A percentile compares a stretch with the other conserved stretches of the same genome.
phyloP scores from a whole-genome alignment of 2,329 filamentous ascomycete genomes.

The Fusarium sp. region DNA sequence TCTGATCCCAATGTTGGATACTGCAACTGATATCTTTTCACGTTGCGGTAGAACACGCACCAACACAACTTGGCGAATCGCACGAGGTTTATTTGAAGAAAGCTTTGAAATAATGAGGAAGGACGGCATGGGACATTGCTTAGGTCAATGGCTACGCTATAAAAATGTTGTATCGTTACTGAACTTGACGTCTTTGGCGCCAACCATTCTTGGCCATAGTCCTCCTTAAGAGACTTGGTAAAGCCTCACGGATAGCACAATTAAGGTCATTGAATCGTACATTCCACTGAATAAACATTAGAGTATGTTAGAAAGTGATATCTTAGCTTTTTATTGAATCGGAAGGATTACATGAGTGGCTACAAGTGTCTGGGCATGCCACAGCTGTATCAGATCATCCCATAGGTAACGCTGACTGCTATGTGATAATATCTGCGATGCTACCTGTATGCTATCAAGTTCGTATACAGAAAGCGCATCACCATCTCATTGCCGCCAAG shows the following conservation, averaged over 20 bases:
- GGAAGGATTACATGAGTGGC: background rate
- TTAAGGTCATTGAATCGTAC: background rate
- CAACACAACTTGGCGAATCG: accelerated
- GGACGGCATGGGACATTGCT: too few relatives aligned
- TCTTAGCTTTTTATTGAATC: background rate
- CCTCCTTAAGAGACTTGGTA: background rate
- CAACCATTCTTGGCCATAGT: background rate
- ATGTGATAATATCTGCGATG: background rate
- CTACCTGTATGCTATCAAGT: background rate
- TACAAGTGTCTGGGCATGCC: background rate
- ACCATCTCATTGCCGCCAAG: too few relatives aligned
- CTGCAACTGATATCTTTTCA: background rate
- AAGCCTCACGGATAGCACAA: background rate
- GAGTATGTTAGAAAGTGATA: accelerated
- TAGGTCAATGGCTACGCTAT: too few relatives aligned
- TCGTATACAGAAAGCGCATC: background rate
- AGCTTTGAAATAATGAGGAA: background rate
- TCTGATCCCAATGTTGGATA: background rate
- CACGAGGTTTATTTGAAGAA: background rate
- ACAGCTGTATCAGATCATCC: too few relatives aligned
- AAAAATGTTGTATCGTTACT: background rate
- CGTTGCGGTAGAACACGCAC: background rate
- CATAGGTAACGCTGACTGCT: background rate
- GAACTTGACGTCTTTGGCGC: background rate
- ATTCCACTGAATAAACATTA: background rate